Conservation (phyloP, 1,139 yeast species). For the Candida gigantensis region DNA sequence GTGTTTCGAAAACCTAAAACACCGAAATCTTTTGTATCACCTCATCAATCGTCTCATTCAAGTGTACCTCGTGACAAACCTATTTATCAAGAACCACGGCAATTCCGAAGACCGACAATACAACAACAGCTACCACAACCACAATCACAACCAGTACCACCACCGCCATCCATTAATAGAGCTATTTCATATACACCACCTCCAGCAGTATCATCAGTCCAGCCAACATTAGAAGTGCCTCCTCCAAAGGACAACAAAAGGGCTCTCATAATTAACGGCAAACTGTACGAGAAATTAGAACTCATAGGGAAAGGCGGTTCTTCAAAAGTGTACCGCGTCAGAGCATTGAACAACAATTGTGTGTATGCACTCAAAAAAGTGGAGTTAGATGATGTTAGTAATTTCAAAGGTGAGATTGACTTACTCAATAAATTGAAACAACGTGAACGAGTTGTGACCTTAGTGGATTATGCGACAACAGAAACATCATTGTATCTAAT, state of each 20-base stretch:
- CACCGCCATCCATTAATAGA: slow-evolving; percentile 7
- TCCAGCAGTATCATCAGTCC: slow-evolving; percentile 2
- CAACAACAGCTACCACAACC: slow-evolving; percentile 1
- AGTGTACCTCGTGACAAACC: slow-evolving; percentile 15
- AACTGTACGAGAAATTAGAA: slow-evolving; percentile 72
- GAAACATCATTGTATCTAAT: slow-evolving; percentile 68
- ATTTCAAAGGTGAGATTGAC: slow-evolving; percentile 89
- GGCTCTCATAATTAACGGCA: slow-evolving; percentile 50
- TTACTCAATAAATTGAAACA: slow-evolving; percentile 60
- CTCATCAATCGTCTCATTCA: slow-evolving; percentile 7
- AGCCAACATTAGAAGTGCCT: slow-evolving; percentile 14
- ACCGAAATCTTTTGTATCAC: slow-evolving; percentile 12
- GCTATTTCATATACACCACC: slow-evolving; percentile 6
- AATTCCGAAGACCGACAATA: slow-evolving; percentile 2
- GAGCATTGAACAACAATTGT: slow-evolving; percentile 50
- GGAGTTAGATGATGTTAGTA: slow-evolving; percentile 70
- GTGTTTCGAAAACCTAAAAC: slow-evolving; percentile 19
- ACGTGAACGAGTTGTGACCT: slow-evolving; percentile 73
- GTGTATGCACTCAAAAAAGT: slow-evolving; percentile 84
- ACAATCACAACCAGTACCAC: slow-evolving; percentile 1
- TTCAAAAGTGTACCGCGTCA: slow-evolving; percentile 86
- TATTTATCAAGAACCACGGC: not conserved
- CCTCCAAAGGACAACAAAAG: slow-evolving; percentile 22
- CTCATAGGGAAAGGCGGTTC: slow-evolving; percentile 91
- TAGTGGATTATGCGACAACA: slow-evolving; percentile 72